These are phyloP conservation scores for Beauveria asiatica DNA, from an alignment of 2,329 filamentous ascomycete species.

Conservation along the genomic window DNA sequence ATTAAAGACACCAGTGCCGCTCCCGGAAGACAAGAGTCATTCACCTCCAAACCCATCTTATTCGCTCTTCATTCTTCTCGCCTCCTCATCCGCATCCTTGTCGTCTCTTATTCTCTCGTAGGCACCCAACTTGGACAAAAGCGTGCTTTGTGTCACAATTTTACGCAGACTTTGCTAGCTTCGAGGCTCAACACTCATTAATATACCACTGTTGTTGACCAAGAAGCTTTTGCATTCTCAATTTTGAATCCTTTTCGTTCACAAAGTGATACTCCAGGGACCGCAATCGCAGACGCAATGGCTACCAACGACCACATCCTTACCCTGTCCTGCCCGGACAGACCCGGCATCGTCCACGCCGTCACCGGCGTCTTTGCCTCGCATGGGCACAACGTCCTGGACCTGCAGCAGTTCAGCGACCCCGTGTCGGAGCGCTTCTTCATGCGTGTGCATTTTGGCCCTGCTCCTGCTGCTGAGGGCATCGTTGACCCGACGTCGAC, in stretches of 20 bases:
- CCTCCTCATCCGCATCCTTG: not conserved
- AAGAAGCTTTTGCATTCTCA: conserved; percentile 8
- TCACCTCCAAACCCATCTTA: not conserved
- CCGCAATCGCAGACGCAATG: conserved; percentile 22
- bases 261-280: conserved; percentile 1
- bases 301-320: conserved; percentile 55
- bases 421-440: conserved; percentile 68
- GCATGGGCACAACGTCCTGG: conserved; percentile 70
- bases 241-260: not conserved
- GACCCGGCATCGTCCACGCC: conserved; percentile 75
- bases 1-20: not conserved
- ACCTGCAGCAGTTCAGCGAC: conserved; percentile 79
- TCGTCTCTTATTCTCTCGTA: not conserved
- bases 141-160: not conserved
- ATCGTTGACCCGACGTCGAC: conserved; percentile 26
- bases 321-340: conserved; percentile 76
- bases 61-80: not conserved
- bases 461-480: conserved; percentile 34
- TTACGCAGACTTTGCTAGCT: conserved; percentile 4
- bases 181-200: conserved; percentile 12
- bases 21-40: conserved; percentile 10
- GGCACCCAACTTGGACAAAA: not conserved
- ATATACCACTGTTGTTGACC: conserved; percentile 12
- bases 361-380: conserved; percentile 70
- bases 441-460: conserved; percentile 79